Conservation (phyloP, 2,329 filamentous ascomycete species). For the Alternaria tenuissima region DNA sequence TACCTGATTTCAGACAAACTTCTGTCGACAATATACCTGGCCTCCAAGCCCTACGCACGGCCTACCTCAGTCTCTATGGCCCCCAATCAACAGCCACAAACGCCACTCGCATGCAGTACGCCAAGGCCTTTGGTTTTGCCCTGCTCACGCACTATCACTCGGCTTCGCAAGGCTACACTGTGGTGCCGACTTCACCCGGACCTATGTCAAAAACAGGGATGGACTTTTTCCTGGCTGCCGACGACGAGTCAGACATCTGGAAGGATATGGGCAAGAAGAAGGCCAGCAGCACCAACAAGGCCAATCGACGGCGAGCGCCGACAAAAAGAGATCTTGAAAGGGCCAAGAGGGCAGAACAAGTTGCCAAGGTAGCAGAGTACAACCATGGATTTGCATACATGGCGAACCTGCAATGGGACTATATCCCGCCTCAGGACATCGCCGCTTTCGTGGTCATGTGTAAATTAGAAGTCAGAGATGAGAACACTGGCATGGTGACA, state of each 20-base stretch:
- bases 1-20: constrained; percentile 11
- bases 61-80: constrained; percentile 20
- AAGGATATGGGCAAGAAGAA: neutral
- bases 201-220: constrained; percentile 21
- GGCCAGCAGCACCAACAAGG: constrained; percentile 6
- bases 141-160: constrained; percentile 39
- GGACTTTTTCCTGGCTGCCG: constrained; percentile 21
- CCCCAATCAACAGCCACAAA: constrained; percentile 4
- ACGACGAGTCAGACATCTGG: constrained; percentile 14
- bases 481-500: neutral
- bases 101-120: constrained; percentile 25
- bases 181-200: constrained; percentile 19
- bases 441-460: constrained; percentile 30
- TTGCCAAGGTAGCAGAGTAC: neutral
- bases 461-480: neutral
- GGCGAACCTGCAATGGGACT: constrained; percentile 15
- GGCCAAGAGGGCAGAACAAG: neutral
- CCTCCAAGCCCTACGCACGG: constrained; percentile 21
- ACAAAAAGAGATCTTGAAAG: constrained; percentile 5
- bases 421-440: constrained; percentile 29
- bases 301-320: neutral
- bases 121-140: constrained; percentile 24
- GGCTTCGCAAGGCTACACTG: constrained; percentile 23
- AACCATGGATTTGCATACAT: neutral
- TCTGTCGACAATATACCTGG: constrained; percentile 14